Base-by-base conservation (phyloP, 805 yeast species). In the Sungouiella thailandica region DNA sequence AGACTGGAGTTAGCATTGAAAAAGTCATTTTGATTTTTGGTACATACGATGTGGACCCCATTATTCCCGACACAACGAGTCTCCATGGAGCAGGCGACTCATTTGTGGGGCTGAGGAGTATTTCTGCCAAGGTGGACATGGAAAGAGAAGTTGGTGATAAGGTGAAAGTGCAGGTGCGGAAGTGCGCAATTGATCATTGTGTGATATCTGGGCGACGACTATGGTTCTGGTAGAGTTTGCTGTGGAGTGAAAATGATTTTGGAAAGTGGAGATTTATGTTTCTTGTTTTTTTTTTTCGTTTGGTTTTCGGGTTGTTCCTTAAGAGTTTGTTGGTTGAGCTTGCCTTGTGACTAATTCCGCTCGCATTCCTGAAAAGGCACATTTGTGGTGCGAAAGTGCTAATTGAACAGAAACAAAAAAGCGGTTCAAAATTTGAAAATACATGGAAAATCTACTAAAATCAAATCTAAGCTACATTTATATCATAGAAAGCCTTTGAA, bases 41-140 rank as follows among this genome's bases (percentile, higher is more conserved):
- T 24, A 58, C 70, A 41, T 59, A 64, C 54, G 80, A 74, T 7
- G 83, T 71, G 9, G 86, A 78, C 2, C 90, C 90, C 53, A 78
- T 70, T 3, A 80, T 59, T 2, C 84, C 83, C 3, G 86, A 75
- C 18, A 76, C 56, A 11, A 69, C 64, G 20, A 57, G 53, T 34
- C 81, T 56, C 44, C 49, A 44, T 14, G 33, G 24, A 4, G 30
- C 16, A 13, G 17, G 23, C 3, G 30, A 11, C 6, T 10, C 22
- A 7, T 19, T 19, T 7, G 22, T 9, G 22, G 22, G 8, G 22
- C 8, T 9, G 22, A 7, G 8, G 9, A 19, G 7, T 7, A 19
- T 19, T 19, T 19, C 8, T 7, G 22, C 22, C 22, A 19, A 19
- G 7, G 22, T 9, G 7, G 9, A 9, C 22, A 19, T 19, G 22